Evolutionary conservation across 1,284 basidiomycete species (phyloP).

Genomic region (Cutaneotrichosporon cavernicola): DNA sequence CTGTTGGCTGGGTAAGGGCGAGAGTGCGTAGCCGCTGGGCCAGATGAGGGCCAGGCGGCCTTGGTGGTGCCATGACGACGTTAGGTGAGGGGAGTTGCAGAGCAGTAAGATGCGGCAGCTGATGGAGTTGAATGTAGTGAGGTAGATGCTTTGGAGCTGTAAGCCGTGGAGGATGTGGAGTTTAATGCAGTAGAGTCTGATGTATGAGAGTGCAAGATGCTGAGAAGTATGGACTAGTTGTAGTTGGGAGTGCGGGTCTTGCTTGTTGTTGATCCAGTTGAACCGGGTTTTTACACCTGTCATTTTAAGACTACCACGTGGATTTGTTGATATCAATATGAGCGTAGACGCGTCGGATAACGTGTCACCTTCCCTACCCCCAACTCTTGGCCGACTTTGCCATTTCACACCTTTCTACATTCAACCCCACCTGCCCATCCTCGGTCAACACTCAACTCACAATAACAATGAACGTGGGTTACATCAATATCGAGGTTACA

Average conservation of each 20-base stretch:
- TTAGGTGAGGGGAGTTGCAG: neutral
- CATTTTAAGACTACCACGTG: neutral
- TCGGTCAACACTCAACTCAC: neutral
- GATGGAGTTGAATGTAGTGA: neutral
- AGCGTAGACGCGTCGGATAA: conserved; percentile 3
- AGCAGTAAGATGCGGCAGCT: neutral
- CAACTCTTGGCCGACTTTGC: neutral
- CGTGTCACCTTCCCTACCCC: conserved; percentile 1
- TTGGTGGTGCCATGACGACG: conserved; percentile 23
- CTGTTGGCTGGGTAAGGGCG: conserved; percentile 34
- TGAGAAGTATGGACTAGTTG: neutral
- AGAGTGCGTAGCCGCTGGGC: conserved; percentile 39
- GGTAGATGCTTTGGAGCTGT: neutral
- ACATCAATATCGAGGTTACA: neutral
- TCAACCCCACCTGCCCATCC: neutral
- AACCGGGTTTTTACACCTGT: neutral
- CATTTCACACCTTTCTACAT: neutral
- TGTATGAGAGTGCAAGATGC: neutral
- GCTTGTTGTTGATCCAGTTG: neutral
- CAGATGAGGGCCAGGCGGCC: conserved; percentile 37
- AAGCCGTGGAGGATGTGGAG: neutral
- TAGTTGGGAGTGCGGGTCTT: too few relatives aligned
- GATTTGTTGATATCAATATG: neutral
- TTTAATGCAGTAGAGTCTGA: neutral
- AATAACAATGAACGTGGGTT: conserved; percentile 18